A percentile compares a stretch with the other conserved stretches of the same genome.
Evolutionary conservation across 306 rosid species (phyloP).

Genomic region (Cucurbita maxima): DNA sequence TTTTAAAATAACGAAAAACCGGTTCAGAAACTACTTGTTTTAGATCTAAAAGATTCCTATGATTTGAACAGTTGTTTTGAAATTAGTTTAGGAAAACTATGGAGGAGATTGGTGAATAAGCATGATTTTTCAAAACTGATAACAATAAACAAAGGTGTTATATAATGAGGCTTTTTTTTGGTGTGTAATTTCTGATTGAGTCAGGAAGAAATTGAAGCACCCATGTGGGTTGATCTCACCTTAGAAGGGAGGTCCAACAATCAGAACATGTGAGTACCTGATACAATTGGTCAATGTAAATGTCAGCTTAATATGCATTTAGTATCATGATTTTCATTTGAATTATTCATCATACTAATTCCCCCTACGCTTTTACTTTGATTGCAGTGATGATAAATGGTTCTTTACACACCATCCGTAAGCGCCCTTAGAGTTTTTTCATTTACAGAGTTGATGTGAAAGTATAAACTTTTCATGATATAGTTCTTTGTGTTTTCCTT

Average conservation of each 20-base stretch:
- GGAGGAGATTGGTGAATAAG: neutral
- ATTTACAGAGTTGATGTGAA: neutral
- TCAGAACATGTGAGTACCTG: conserved; percentile 33
- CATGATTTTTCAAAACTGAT: neutral
- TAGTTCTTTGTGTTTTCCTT: neutral
- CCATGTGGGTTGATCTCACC: conserved; percentile 70
- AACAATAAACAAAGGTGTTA: neutral
- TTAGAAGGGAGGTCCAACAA: conserved; percentile 25
- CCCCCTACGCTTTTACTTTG: conserved; percentile 1
- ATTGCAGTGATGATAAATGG: conserved; percentile 54
- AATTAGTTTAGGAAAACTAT: neutral
- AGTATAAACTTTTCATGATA: neutral
- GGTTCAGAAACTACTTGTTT: neutral
- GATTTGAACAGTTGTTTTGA: neutral
- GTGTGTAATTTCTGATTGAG: conserved; percentile 14
- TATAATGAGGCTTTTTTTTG: neutral
- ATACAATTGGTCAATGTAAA: neutral
- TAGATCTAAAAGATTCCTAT: neutral
- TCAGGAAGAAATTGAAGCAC: conserved; percentile 74
- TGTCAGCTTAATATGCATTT: neutral
- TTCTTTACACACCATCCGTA: conserved; percentile 55
- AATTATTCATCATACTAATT: neutral
- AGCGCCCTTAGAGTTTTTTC: conserved; percentile 9
- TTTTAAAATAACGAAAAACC: neutral
- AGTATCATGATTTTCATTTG: neutral